phyloP scores from a whole-genome alignment of 306 rosid genomes.

The Cicer chorassanicum region DNA sequence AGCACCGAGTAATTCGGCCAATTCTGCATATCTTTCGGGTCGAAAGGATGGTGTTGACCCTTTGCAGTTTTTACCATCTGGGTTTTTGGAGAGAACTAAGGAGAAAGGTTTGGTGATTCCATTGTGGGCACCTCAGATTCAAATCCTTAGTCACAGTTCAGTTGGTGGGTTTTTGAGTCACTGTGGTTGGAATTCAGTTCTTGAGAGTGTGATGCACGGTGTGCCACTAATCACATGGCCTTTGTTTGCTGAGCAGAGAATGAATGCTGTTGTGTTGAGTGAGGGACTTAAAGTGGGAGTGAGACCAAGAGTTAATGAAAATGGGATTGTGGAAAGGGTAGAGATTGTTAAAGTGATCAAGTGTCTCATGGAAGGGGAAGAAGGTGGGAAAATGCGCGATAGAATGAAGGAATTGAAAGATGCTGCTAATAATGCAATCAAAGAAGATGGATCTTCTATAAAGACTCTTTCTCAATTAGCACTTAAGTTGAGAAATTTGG shows the following conservation, averaged over 20 bases:
- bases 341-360: constrained; percentile 14
- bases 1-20: neutral
- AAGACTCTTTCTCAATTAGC: constrained; percentile 25
- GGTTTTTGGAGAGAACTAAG: constrained; percentile 33
- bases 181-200: constrained; percentile 33
- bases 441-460: constrained; percentile 37
- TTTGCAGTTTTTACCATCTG: constrained; percentile 13
- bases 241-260: constrained; percentile 40
- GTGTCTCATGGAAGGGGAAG: constrained; percentile 15
- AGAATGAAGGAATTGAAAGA: constrained; percentile 31
- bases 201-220: constrained; percentile 33
- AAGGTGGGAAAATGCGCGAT: neutral
- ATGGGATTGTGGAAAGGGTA: constrained; percentile 16
- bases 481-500: constrained; percentile 5
- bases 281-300: constrained; percentile 39
- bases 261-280: constrained; percentile 29
- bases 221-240: constrained; percentile 42
- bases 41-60: constrained; percentile 10
- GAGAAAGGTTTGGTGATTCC: constrained; percentile 38
- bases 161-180: constrained; percentile 39
- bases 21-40: neutral
- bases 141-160: constrained; percentile 36
- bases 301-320: constrained; percentile 11
- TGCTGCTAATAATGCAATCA: neutral
- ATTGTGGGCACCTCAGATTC: constrained; percentile 39